Evolutionary conservation across 345 rosid species (phyloP), one percentile per base, ranked within the genome.

Genomic region (Aquilaria sinensis): DNA sequence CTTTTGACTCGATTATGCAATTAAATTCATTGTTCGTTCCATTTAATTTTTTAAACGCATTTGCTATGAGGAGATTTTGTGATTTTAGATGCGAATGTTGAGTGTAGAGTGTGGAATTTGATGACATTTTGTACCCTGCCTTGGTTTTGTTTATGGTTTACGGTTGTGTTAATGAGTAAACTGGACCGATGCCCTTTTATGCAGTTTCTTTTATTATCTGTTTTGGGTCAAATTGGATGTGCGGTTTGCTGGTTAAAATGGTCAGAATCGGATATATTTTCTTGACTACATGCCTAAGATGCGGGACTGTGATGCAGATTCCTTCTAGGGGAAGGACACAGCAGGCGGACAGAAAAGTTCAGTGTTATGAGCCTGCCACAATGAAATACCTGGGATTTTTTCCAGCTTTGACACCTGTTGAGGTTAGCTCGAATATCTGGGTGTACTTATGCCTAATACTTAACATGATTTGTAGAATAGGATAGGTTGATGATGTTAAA

Each of bases 311-410:
- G 56, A 43, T 48, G 74, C 73, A 94, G 99, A 76, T 94, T 61
- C 99, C 99, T 76, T 90, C 99, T 0, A 85, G 95, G 75, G 99
- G 96, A 67, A 84, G 95, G 81, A 72, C 85, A 9, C 93, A 83
- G 63, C 97, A 86, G 71, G 77, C 85, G 0, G 99, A 94, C 43
- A 83, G 78, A 65, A 94, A 81, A 71, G 96, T 90, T 73, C 97
- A 86, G 65, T 94, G 99, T 73, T 94, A 94, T 56, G 99, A 94
- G 72, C 99, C 99, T 65, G 97, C 99, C 31, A 90, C 99, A 8
- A 90, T 88, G 99, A 94, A 84, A 64, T 94, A 94, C 80, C 75
- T 94, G 73, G 99, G 99, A 78, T 85, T 6, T 69, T 82, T 78
- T 57, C 96, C 91, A 2, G 96, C 96, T 49, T 72, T 90, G 62